phyloP scores from a whole-genome alignment of 1,284 basidiomycete genomes.

The Trichosporon sp. region DNA sequence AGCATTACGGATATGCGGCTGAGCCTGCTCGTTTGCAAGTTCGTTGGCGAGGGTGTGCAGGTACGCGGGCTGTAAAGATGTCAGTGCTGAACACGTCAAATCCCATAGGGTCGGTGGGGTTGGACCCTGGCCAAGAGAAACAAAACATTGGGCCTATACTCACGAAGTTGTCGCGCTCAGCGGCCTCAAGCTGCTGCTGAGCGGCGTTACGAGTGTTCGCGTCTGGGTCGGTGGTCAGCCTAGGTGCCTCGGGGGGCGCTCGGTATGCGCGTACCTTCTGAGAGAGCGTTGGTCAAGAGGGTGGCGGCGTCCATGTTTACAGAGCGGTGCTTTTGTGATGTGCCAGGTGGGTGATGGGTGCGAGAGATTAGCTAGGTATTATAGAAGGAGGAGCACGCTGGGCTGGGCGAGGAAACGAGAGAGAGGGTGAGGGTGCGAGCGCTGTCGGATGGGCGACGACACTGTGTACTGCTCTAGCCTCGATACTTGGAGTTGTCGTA shows the following conservation, averaged over 20 bases:
- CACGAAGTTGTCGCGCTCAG: slow-evolving; percentile 79
- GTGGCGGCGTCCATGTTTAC: slow-evolving; percentile 77
- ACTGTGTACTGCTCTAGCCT: neutral
- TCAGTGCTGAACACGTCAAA: slow-evolving; percentile 3
- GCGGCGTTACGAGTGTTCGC: slow-evolving; percentile 80
- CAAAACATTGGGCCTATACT: slow-evolving; percentile 30
- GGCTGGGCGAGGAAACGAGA: neutral
- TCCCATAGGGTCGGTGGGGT: neutral
- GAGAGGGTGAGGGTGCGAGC: neutral
- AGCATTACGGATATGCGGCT: slow-evolving; percentile 79
- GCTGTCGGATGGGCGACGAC: neutral
- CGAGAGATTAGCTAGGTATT: slow-evolving; percentile 5
- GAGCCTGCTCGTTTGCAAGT: slow-evolving; percentile 66
- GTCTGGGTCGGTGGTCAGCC: slow-evolving; percentile 53
- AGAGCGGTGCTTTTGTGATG: neutral
- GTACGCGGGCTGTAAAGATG: slow-evolving; percentile 65
- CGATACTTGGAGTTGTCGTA: neutral
- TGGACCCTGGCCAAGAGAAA: neutral
- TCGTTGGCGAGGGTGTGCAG: slow-evolving; percentile 78
- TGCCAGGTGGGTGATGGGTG: slow-evolving; percentile 3
- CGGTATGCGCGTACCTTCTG: slow-evolving; percentile 60
- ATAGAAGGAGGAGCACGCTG: neutral
- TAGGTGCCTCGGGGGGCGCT: slow-evolving; percentile 15
- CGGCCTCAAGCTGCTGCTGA: slow-evolving; percentile 75
- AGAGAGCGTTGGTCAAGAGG: slow-evolving; percentile 83